Conservation (phyloP, 495 filamentous ascomycete genomes). For the Penicillium manginii region DNA sequence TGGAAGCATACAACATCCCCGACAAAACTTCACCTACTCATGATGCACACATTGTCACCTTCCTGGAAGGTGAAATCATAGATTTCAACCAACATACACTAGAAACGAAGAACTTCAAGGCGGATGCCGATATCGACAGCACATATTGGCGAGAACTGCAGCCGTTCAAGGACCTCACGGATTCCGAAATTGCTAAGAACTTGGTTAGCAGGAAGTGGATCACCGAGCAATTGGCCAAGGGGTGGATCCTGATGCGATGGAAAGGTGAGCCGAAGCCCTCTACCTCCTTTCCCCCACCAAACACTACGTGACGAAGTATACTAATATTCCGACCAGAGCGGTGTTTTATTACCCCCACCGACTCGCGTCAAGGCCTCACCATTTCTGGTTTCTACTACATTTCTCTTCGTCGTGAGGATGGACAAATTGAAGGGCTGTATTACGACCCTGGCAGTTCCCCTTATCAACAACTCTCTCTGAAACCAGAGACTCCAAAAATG, state of each 20-base stretch:
- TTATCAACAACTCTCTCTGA: slow-evolving; percentile 68
- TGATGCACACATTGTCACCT: slow-evolving; percentile 71
- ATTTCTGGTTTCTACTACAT: slow-evolving; percentile 81
- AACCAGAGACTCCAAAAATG: slow-evolving; percentile 51
- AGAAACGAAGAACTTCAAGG: slow-evolving; percentile 68
- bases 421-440: slow-evolving; percentile 70
- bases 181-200: slow-evolving; percentile 60
- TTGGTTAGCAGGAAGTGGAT: slow-evolving; percentile 63
- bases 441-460: slow-evolving; percentile 74
- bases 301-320: background rate
- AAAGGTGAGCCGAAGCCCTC: slow-evolving; percentile 56
- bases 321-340: slow-evolving; percentile 52
- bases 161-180: slow-evolving; percentile 62
- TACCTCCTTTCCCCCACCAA: background rate
- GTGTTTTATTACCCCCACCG: slow-evolving; percentile 69
- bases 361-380: slow-evolving; percentile 63
- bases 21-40: slow-evolving; percentile 55
- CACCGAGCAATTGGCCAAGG: slow-evolving; percentile 52
- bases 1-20: slow-evolving; percentile 80
- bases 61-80: slow-evolving; percentile 77
- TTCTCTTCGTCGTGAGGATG: slow-evolving; percentile 61
- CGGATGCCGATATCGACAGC: slow-evolving; percentile 63
- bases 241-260: slow-evolving; percentile 80
- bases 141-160: slow-evolving; percentile 73
- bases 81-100: slow-evolving; percentile 71